Base-by-base conservation (phyloP, 495 filamentous ascomycete species). In the Hamigera avellanea region DNA sequence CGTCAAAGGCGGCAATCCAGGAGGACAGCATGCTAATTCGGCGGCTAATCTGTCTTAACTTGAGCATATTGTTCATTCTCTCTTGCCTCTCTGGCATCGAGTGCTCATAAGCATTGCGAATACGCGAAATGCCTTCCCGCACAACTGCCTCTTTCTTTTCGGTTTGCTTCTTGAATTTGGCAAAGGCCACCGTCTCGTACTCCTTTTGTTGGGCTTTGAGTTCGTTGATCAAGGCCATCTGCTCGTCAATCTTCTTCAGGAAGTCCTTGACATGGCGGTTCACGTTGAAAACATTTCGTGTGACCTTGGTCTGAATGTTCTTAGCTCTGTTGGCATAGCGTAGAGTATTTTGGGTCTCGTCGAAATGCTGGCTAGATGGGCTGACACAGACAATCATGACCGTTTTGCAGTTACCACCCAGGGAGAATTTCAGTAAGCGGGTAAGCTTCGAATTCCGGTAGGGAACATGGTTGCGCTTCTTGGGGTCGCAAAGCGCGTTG, bases 341-440 rank as follows among this genome's bases (percentile, higher is more conserved):
- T 12, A 99, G 65, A 2, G 91, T 99, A 50, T 99, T 99, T 45
- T 99, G 91, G 0, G 91, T 99, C 52, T 99, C 91, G 52, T 99
- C 91, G 52, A 93, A 99, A 59, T 99, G 91, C 27, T 83, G 80
- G 53, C 91, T 96, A 6, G 87, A 95, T 10, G 91, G 91, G 49
- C 86, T 94, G 35, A 96, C 86, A 50, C 91, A 99, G 21, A 99
- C 91, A 49, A 99, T 99, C 91, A 99, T 99, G 48, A 99, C 91
- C 8, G 91, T 99, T 64, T 84, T 88, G 66, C 91, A 99, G 54
- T 99, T 99, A 2, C 91, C 91, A 30, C 91, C 91, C 1, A 99
- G 72, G 2, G 87, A 93, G 62, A 99, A 99, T 45, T 99, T 99
- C 17, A 99, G 75, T 1, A 99, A 66, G 28, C 91, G 81, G 2